Base-by-base conservation (phyloP, 1,284 basidiomycete genomes). In the Psilocybe mexicana region DNA sequence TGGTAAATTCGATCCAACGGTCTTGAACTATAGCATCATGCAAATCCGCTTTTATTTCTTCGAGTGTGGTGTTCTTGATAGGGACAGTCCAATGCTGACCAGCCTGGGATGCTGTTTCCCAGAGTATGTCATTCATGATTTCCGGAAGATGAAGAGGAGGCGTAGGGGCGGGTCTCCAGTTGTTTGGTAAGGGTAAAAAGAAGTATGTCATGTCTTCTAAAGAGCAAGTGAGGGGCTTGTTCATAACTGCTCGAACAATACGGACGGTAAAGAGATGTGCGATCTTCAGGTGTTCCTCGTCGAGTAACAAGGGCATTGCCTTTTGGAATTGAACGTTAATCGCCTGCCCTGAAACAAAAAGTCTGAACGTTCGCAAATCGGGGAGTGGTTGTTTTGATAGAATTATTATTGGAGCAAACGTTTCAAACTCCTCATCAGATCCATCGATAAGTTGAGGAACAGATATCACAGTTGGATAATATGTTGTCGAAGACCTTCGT, bases 1-100 rank as follows among this genome's bases (percentile, higher is more conserved):
- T 77, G 1, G 89, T 92, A 65, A 87, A 91, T 69, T 93, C 90
- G n/a, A 84, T 80, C 73, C 78, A 80, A 56, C 89, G 77, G 67
- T 92, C 91, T 69, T 90, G 86, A 35, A 94, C 74, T 24, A 93
- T 74, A 25, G 85, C 82, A 62, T 91, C 87, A 54, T 77, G 67
- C 7, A 86, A 68, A 55, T 79, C 80, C 24, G 72, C 65, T 14
- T 73, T 70, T n/a, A 83, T 67, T 2, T 72, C 70, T 57, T 78
- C 74, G 10, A 76, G 52, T 25, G 75, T 70, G 18, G 76, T 74
- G 43, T 72, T 71, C 46, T 78, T 75, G 26, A 93, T 74, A 3
- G 81, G 77, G 8, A 76, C 73, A 36, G 79, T 78, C 74, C 80
- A 85, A 8, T 78, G 72, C 43, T 75, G 72, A 8, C 79, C 83